phyloP scores from a whole-genome alignment of 2,329 filamentous ascomycete genomes.

The Falciphora oryzae region DNA sequence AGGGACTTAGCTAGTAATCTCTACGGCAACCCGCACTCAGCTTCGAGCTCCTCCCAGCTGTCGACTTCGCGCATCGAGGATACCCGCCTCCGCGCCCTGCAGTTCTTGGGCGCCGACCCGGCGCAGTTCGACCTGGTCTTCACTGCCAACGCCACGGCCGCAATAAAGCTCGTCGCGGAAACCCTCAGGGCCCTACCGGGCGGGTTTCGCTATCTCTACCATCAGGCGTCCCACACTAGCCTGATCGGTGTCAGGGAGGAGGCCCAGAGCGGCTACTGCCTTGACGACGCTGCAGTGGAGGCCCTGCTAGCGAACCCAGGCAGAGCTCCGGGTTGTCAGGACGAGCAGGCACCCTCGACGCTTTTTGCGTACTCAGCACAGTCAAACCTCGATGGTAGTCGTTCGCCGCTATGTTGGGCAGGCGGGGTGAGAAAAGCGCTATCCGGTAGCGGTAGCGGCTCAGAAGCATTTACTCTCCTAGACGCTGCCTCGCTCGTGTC shows the following conservation, averaged over 20 bases:
- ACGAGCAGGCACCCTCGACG: background rate
- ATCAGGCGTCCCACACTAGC: slow-evolving; percentile 80
- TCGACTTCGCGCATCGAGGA: slow-evolving; percentile 72
- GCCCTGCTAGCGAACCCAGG: slow-evolving; percentile 48
- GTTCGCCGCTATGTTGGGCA: slow-evolving; percentile 68
- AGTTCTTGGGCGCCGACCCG: slow-evolving; percentile 77
- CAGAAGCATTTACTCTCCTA: slow-evolving; percentile 49
- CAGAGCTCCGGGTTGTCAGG: background rate
- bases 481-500: slow-evolving; percentile 80
- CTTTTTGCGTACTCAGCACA: slow-evolving; percentile 80
- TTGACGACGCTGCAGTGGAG: slow-evolving; percentile 59
- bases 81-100: slow-evolving; percentile 62
- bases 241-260: slow-evolving; percentile 74
- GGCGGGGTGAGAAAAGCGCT: slow-evolving; percentile 14
- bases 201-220: slow-evolving; percentile 82
- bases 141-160: slow-evolving; percentile 86
- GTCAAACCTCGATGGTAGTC: slow-evolving; percentile 84
- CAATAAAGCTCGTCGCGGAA: slow-evolving; percentile 80
- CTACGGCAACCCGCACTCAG: slow-evolving; percentile 90
- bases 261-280: slow-evolving; percentile 58
- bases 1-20: slow-evolving; percentile 71
- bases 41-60: slow-evolving; percentile 72
- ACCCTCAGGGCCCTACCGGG: slow-evolving; percentile 59
- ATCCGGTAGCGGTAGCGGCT: background rate
- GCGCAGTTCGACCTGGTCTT: slow-evolving; percentile 83